Evolutionary conservation across 805 yeast genomes (phyloP).

Genomic region (Metschnikowia amazonensis): DNA sequence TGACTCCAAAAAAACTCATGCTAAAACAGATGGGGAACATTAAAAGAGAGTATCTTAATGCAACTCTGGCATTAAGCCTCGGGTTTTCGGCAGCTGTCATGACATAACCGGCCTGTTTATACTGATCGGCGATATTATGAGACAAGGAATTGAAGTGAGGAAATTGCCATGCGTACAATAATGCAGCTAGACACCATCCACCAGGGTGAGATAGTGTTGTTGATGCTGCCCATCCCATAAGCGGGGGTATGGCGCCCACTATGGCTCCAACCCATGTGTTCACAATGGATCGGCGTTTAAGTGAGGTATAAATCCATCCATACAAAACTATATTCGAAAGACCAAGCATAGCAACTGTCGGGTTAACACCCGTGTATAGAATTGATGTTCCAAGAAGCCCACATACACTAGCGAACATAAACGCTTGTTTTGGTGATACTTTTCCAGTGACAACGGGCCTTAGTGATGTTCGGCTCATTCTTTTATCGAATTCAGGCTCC

Average conservation of each 20-base stretch:
- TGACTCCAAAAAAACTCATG: slow-evolving; percentile 68
- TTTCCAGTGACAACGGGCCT: slow-evolving; percentile 89
- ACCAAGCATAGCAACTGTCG: slow-evolving; percentile 81
- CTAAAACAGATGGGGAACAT: slow-evolving; percentile 95
- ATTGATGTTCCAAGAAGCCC: slow-evolving; percentile 70
- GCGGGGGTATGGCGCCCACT: slow-evolving; percentile 98
- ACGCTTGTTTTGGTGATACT: slow-evolving; percentile 74
- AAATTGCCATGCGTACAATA: slow-evolving; percentile 96
- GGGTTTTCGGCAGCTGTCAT: slow-evolving; percentile 97
- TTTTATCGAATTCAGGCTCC: slow-evolving; percentile 83
- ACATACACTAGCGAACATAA: slow-evolving; percentile 66
- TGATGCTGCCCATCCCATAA: slow-evolving; percentile 97
- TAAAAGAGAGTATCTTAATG: slow-evolving; percentile 80
- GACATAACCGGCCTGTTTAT: slow-evolving; percentile 90
- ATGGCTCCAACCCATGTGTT: slow-evolving; percentile 99
- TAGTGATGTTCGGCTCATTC: slow-evolving; percentile 82
- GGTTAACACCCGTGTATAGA: slow-evolving; percentile 77
- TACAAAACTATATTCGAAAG: slow-evolving; percentile 74
- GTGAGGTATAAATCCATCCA: slow-evolving; percentile 86
- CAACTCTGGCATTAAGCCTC: slow-evolving; percentile 85
- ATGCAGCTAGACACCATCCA: slow-evolving; percentile 89
- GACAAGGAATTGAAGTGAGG: slow-evolving; percentile 94
- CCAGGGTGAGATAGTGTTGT: slow-evolving; percentile 79
- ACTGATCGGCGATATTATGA: slow-evolving; percentile 83
- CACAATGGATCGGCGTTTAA: slow-evolving; percentile 77